Base-by-base conservation (phyloP, 2,329 filamentous ascomycete genomes). In the Penicillium sclerotigenum region DNA sequence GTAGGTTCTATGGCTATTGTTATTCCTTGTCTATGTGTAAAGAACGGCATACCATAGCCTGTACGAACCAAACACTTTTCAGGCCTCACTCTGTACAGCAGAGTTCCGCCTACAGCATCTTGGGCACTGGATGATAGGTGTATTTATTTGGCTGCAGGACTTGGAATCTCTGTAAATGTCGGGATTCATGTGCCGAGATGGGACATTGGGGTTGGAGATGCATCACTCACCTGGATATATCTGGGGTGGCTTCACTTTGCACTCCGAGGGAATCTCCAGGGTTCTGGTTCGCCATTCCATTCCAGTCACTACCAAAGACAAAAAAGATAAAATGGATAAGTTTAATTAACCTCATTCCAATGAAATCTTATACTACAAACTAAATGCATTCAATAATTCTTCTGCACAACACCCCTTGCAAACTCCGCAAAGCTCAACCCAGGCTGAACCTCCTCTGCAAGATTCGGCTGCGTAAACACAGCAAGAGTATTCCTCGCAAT, bases 391-490 rank as follows among this genome's bases (percentile, higher is more conserved):
- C 57, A 71, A 59, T 72, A 83, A 70, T 88, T 87, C 73, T 89
- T 74, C 76, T 89, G 86, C 67, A 92, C 88, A 46, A 92, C 87
- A 71, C 90, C 88, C 83, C 89, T 89, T 3, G 87, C 86, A 71
- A 90, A 93, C 20, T 83, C 82, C 43, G 84, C 78, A 75, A 90
- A 93, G 1, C 82, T 89, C 79, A 89, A 84, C 0, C 91, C 93
- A 14, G 84, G 81, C 63, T 83, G 85, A 8, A 93, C 82, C 33
- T 85, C 78, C 57, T 86, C 80, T 0, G 85, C 87, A 83, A 97
- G 74, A 77, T 97, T 96, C 24, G 94, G 94, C 81, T 99, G 94
- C 56, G 93, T 99, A 70, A 97, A 99, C 10, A 97, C 91, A 0
- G 94, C 94, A 63, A 99, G 76, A 10, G 94, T 99, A 76, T 97